Conservation (phyloP, 1,284 basidiomycete species). For the Leccinum subrobustum region DNA sequence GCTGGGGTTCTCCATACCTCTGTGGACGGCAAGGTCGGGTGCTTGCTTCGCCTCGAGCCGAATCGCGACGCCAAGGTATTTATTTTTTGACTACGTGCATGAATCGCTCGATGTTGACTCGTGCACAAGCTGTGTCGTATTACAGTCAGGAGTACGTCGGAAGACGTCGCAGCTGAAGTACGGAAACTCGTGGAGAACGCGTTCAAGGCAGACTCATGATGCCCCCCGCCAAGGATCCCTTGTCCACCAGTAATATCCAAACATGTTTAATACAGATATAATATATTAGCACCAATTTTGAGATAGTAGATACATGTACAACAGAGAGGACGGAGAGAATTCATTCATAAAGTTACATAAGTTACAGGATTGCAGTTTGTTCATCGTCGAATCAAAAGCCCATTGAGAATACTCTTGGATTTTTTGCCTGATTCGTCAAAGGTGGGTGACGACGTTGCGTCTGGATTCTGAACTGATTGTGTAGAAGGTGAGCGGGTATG, state of each 20-base stretch:
- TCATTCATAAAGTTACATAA: not conserved
- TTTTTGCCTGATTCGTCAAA: slow-evolving; percentile 30
- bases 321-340: not conserved
- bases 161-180: slow-evolving; percentile 83
- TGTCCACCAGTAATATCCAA: slow-evolving; percentile 13
- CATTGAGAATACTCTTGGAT: slow-evolving; percentile 30
- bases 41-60: slow-evolving; percentile 90
- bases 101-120: not conserved
- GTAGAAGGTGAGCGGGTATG: slow-evolving; percentile 7
- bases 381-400: slow-evolving; percentile 33
- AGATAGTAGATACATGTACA: slow-evolving; percentile 3
- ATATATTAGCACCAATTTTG: slow-evolving; percentile 22
- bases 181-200: slow-evolving; percentile 66
- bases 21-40: slow-evolving; percentile 89
- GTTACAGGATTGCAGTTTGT: not conserved
- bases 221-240: not conserved
- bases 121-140: slow-evolving; percentile 79
- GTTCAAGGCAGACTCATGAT: slow-evolving; percentile 37
- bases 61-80: slow-evolving; percentile 90
- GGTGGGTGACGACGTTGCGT: slow-evolving; percentile 3
- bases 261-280: slow-evolving; percentile 27
- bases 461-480: slow-evolving; percentile 2
- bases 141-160: slow-evolving; percentile 94
- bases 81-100: not conserved
- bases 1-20: slow-evolving; percentile 93